Conservation (phyloP, 306 rosid species). For the Malus orientalis region DNA sequence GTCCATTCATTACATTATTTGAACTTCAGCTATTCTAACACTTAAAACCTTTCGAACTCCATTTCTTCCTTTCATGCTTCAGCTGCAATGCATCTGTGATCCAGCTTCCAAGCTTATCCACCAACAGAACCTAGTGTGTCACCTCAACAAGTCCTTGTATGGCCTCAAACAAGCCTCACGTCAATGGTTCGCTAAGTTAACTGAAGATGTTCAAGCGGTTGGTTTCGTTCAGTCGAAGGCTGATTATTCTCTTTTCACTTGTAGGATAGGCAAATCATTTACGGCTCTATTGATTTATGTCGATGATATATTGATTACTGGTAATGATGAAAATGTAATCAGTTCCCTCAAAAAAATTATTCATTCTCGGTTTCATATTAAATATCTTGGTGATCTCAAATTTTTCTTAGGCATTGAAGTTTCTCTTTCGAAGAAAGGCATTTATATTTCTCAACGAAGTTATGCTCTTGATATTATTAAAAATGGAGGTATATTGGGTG, state of each 20-base stretch:
- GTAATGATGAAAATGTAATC: neutral
- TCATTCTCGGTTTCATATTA: neutral
- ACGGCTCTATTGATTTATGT: neutral
- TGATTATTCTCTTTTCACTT: neutral
- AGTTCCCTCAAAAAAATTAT: neutral
- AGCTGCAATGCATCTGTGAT: too few relatives aligned
- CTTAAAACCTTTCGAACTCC: too few relatives aligned
- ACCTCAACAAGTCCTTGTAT: too few relatives aligned
- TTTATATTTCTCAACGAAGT: neutral
- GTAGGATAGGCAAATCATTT: neutral
- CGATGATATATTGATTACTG: neutral
- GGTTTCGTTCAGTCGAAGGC: neutral
- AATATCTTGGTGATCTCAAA: neutral
- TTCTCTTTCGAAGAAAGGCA: neutral
- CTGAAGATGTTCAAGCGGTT: neutral
- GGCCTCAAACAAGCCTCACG: too few relatives aligned
- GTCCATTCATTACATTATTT: too few relatives aligned
- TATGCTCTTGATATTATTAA: neutral
- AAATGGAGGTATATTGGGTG: neutral
- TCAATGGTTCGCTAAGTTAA: too few relatives aligned
- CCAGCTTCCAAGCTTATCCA: too few relatives aligned
- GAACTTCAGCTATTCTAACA: too few relatives aligned
- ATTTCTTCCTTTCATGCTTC: too few relatives aligned
- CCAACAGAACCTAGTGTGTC: neutral
- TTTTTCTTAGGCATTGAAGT: neutral